Base-by-base conservation (phyloP, 345 rosid genomes). In the Brassica nigra region DNA sequence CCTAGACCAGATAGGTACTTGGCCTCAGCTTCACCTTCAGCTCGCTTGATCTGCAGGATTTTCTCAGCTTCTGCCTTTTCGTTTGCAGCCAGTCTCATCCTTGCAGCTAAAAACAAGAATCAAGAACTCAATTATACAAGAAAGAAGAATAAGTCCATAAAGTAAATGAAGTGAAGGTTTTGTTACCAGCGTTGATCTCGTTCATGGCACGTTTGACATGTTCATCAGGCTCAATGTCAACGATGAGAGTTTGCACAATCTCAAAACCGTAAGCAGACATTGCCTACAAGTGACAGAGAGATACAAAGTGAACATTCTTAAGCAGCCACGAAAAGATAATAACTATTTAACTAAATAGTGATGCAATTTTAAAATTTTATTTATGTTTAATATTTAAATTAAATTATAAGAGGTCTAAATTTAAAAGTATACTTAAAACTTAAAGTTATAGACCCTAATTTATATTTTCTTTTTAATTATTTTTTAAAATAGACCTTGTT, bases 191-290 rank as follows among this genome's bases (percentile, higher is more conserved):
- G 30, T 87, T 87, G 44, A 85, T 87, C 44, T 85, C 89, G 54
- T 87, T 87, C 89, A 87, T 87, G 11, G 89, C 89, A 0, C 81
- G 79, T 71, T 85, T 87, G 72, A 87, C 89, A 70, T 78, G 88
- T 23, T 83, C 85, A 20, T 87, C 88, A 68, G 89, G 89, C 78
- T 86, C 89, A 1, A 86, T 86, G 61, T 86, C 89, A 18, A 86
- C 86, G 42, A 86, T 86, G 31, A 86, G 87, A 7, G 89, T 86
- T 78, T 87, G 89, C 14, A 83, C 88, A 49, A 87, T 87, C 86
- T 87, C 88, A 68, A 61, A 87, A 5, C 89, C 89, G 14, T 87
- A 87, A 62, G 86, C 85, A 10, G 88, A 87, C 88, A 87, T 87
- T 2, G 89, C 88, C 88, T 87, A 69, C 29, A 55, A 82, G 6